Conservation (phyloP, 306 rosid genomes). For the Heteromeles arbutifolia region DNA sequence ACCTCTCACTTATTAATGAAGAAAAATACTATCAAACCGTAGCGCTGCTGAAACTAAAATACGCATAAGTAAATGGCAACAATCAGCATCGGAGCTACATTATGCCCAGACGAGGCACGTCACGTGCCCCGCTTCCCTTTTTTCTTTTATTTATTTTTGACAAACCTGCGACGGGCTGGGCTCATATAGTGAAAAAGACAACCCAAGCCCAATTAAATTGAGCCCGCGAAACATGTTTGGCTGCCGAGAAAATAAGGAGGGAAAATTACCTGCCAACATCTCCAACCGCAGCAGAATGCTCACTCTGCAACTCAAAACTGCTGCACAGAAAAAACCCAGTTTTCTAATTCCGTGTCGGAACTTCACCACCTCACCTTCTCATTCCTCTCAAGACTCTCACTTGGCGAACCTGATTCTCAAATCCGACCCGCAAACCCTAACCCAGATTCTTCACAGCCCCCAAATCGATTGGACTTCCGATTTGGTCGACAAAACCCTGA, state of each 20-base stretch:
- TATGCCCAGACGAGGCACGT: neutral
- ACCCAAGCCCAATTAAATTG: neutral
- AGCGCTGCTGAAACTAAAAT: no score
- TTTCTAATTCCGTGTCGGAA: constrained; percentile 5
- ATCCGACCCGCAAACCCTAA: constrained; percentile 42
- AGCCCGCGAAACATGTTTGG: constrained; percentile 10
- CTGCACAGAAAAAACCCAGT: neutral
- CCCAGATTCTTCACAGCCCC: constrained; percentile 31
- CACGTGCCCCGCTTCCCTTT: neutral
- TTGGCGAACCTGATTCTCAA: constrained; percentile 48
- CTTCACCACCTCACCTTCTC: constrained; percentile 18
- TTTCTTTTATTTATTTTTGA: no score
- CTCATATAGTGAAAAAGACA: neutral
- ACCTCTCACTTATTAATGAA: no score
- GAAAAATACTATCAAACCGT: accelerated
- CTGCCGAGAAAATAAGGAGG: neutral
- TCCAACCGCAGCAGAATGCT: neutral
- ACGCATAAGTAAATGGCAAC: no score
- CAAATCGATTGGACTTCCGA: constrained; percentile 45
- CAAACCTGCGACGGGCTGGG: neutral
- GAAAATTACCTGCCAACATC: neutral
- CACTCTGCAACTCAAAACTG: constrained; percentile 6
- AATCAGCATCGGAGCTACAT: neutral
- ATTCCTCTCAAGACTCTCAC: constrained; percentile 20
- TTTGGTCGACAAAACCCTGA: constrained; percentile 51